Conservation (phyloP, 2,329 filamentous ascomycete species). For the Sphaerulina musiva region DNA sequence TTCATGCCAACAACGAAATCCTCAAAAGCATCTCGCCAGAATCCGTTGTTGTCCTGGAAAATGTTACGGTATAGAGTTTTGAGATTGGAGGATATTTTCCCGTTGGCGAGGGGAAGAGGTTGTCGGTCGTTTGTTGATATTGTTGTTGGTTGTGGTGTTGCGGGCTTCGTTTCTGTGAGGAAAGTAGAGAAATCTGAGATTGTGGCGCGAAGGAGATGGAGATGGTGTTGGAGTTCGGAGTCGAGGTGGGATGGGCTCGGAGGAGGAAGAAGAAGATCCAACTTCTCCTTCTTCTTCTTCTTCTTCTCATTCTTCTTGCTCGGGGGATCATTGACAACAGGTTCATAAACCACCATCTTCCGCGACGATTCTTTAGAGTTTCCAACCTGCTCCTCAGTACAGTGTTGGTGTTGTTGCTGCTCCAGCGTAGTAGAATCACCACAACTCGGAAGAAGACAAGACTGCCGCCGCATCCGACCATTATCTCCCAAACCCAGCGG, state of each 20-base stretch:
- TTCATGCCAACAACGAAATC: background rate
- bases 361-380: background rate
- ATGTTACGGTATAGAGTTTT: background rate
- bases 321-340: background rate
- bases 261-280: too few relatives aligned
- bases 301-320: background rate
- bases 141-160: too few relatives aligned
- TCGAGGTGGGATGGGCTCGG: background rate
- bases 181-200: background rate
- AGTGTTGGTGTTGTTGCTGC: background rate
- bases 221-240: background rate
- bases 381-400: background rate
- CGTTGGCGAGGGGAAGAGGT: background rate
- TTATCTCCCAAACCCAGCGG: too few relatives aligned
- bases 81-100: background rate
- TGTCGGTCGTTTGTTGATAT: too few relatives aligned
- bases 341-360: background rate
- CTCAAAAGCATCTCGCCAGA: background rate
- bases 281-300: too few relatives aligned
- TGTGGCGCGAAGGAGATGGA: background rate
- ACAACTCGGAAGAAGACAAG: background rate
- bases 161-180: background rate
- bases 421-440: background rate
- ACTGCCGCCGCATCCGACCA: background rate
- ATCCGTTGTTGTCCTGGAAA: background rate